phyloP scores from a whole-genome alignment of 305 asterid genomes.

The Fraxinus dipetala region DNA sequence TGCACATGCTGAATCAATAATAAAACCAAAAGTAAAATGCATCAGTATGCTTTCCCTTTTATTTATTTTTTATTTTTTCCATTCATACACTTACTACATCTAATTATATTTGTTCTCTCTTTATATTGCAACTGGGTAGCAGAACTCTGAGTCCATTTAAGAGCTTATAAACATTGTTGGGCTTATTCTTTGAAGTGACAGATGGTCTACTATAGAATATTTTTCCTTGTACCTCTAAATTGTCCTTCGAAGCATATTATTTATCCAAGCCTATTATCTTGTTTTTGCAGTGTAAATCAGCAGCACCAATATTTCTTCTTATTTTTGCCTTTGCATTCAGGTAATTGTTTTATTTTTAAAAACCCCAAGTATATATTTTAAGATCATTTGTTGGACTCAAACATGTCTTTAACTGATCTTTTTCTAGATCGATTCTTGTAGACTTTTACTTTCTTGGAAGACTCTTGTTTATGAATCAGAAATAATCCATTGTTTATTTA shows the following conservation, averaged over 20 bases:
- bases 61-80: neutral
- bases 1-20: neutral
- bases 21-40: neutral
- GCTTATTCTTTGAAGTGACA: slow-evolving; percentile 3
- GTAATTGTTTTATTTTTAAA: slow-evolving; percentile 33
- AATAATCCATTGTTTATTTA: neutral
- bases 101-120: slow-evolving; percentile 6
- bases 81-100: neutral
- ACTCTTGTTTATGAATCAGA: neutral
- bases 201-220: slow-evolving; percentile 8
- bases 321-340: slow-evolving; percentile 97
- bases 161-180: neutral
- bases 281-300: slow-evolving; percentile 92
- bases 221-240: neutral
- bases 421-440: neutral
- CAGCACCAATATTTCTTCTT: slow-evolving; percentile 97
- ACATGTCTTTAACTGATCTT: slow-evolving; percentile 1
- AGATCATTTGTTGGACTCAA: slow-evolving; percentile 13
- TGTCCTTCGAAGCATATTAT: slow-evolving; percentile 5
- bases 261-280: slow-evolving; percentile 18
- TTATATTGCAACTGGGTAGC: slow-evolving; percentile 4
- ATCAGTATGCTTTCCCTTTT: neutral
- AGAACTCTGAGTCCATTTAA: neutral
- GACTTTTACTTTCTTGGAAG: neutral
- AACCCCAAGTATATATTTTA: slow-evolving; percentile 12